Base-by-base conservation (phyloP, 129 eudicot species). In the Pittosporum tobira region DNA sequence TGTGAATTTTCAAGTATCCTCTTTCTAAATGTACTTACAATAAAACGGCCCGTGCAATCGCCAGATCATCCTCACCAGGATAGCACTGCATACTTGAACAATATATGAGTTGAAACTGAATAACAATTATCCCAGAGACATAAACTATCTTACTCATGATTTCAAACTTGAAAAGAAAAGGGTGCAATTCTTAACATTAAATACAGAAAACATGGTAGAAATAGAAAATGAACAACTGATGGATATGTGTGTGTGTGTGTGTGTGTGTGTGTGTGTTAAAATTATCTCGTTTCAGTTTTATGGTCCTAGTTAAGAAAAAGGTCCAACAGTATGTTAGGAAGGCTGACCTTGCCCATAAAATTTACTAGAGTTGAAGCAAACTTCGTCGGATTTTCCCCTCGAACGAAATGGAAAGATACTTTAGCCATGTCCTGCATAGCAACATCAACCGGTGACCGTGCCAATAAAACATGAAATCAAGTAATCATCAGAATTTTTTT, bases 61-160 rank as follows among this genome's bases (percentile, higher is more conserved):
- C 95, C 76, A 91, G 63, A 75, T 91, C 98, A 74, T 86, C 98
- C 76, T 91, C 98, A 48, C 94, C 98, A 30, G 98, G 98, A 65
- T 91, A 91, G 69, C 98, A 91, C 98, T 91, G 86, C 76, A 77
- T 25, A 61, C 34, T 36, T 18, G 7, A 21, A 38, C 37, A 62
- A 28, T 7, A 61, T 24, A 51, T 8, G 26, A 31, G 40, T 48
- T 59, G 11, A 37, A 46, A 7, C 24, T 6, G 13, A 9, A 27
- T 19, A 51, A 26, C 34, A 23, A 48, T 34, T 19, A 46, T 43
- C 6, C 28, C 19, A 61, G 18, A 27, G 27, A 36, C 27, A n/a
- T 8, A 43, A 61, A 28, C 12, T 10, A 5, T 23, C 5, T 22
- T 23, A 49, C 24, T 49, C 55, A 26, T 24, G 24, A 42, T 6